phyloP scores from a whole-genome alignment of 2,329 filamentous ascomycete species.

The Colletotrichum spaethianum region DNA sequence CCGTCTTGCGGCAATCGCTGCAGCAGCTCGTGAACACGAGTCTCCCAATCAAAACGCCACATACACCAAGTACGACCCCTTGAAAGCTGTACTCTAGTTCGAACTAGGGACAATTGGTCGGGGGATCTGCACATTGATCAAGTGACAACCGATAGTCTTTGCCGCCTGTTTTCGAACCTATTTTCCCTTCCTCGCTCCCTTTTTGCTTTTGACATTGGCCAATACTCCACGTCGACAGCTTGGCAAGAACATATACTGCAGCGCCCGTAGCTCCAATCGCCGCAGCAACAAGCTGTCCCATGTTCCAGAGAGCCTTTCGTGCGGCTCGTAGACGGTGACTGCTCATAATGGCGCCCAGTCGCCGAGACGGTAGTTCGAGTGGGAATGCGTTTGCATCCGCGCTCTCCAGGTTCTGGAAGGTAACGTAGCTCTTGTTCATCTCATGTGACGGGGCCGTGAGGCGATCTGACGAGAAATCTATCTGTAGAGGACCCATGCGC shows the following conservation, averaged over 20 bases:
- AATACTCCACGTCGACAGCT: neutral
- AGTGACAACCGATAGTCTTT: constrained; percentile 27
- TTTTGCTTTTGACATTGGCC: neutral
- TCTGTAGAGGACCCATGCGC: constrained; percentile 82
- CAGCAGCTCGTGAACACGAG: neutral
- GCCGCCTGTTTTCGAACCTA: neutral
- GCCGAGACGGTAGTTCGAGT: constrained; percentile 35
- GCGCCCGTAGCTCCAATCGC: neutral
- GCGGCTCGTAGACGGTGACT: constrained; percentile 60
- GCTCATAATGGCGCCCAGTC: constrained; percentile 56
- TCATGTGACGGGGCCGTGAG: constrained; percentile 13
- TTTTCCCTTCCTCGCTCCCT: neutral
- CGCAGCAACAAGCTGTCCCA: constrained; percentile 42
- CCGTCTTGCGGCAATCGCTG: neutral
- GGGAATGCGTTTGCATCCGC: constrained; percentile 48
- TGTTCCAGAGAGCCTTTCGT: constrained; percentile 56
- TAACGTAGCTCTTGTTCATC: constrained; percentile 43
- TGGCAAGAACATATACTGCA: neutral
- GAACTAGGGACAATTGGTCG: constrained; percentile 1
- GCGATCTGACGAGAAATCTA: constrained; percentile 24
- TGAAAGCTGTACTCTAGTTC: constrained; percentile 3
- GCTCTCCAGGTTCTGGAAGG: constrained; percentile 63
- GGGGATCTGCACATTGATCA: constrained; percentile 27
- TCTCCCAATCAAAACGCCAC: constrained; percentile 21
- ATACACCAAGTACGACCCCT: constrained; percentile 6